Conservation (phyloP, 495 filamentous ascomycete species). For the Penicillium odoratum region DNA sequence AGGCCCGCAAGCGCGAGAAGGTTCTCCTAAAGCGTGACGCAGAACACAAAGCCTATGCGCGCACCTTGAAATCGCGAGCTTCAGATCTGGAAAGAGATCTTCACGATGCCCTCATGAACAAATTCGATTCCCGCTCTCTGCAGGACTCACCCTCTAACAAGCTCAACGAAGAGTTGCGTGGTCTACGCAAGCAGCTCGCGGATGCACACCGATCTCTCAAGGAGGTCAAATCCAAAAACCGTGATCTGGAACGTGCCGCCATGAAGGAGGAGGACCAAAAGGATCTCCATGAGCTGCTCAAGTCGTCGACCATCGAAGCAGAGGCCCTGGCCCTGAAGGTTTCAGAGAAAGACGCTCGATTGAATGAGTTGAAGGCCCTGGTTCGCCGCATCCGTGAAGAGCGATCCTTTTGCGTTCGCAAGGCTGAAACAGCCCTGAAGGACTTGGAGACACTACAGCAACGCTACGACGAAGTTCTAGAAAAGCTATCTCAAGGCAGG, state of each 20-base stretch:
- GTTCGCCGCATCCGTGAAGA: slow-evolving; percentile 60
- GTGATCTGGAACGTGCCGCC: slow-evolving; percentile 46
- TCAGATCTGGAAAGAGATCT: slow-evolving; percentile 57
- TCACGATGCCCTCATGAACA: slow-evolving; percentile 53
- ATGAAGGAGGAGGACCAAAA: slow-evolving; percentile 59
- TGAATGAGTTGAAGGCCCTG: slow-evolving; percentile 57
- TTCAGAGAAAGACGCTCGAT: slow-evolving; percentile 49
- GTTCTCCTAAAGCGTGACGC: slow-evolving; percentile 63
- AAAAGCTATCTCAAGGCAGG: slow-evolving; percentile 39
- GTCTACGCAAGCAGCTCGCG: slow-evolving; percentile 61
- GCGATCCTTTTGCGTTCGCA: slow-evolving; percentile 49
- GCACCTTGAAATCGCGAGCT: slow-evolving; percentile 55
- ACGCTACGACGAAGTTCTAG: slow-evolving; percentile 53
- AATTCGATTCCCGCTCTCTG: slow-evolving; percentile 45
- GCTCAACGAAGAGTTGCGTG: slow-evolving; percentile 61
- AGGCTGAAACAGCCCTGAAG: slow-evolving; percentile 46
- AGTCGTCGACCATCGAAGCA: slow-evolving; percentile 64
- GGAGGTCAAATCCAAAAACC: slow-evolving; percentile 55
- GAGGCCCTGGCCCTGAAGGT: slow-evolving; percentile 63
- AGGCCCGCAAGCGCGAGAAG: slow-evolving; percentile 62
- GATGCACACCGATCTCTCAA: slow-evolving; percentile 59
- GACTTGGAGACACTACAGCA: slow-evolving; percentile 56
- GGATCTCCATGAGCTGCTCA: slow-evolving; percentile 66
- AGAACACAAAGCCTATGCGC: slow-evolving; percentile 54
- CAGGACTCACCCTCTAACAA: slow-evolving; percentile 54